phyloP scores from a whole-genome alignment of 306 rosid species.

The Dicorynia guianensis region DNA sequence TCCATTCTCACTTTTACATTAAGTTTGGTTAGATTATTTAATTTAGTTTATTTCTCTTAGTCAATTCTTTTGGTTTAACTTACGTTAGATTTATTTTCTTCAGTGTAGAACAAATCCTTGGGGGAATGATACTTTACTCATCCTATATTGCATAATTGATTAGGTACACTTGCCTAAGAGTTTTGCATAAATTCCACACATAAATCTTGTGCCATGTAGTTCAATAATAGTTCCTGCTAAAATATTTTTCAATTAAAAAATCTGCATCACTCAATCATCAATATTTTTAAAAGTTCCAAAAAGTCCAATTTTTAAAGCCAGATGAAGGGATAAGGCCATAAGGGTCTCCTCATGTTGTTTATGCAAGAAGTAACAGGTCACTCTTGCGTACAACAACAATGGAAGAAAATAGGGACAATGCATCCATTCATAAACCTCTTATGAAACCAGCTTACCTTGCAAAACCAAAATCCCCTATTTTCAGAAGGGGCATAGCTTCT shows the following conservation, averaged over 20 bases:
- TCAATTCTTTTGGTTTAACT: no score
- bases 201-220: background rate
- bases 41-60: no score
- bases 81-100: no score
- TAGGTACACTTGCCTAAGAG: no score
- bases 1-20: no score
- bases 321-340: background rate
- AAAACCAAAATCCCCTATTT: constrained; percentile 98
- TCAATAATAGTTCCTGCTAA: constrained; percentile 19
- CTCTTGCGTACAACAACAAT: constrained; percentile 33
- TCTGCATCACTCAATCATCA: constrained; percentile 22
- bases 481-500: constrained; percentile 65
- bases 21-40: no score
- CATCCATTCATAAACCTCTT: constrained; percentile 20
- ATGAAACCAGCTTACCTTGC: constrained; percentile 69
- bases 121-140: no score
- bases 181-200: no score
- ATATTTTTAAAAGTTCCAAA: no score
- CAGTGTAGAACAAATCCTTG: no score
- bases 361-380: constrained; percentile 3
- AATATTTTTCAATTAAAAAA: constrained; percentile 15
- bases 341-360: background rate
- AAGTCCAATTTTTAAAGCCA: background rate
- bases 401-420: background rate
- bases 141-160: no score